Conservation (phyloP, 306 rosid genomes). For the Purshia tridentata region DNA sequence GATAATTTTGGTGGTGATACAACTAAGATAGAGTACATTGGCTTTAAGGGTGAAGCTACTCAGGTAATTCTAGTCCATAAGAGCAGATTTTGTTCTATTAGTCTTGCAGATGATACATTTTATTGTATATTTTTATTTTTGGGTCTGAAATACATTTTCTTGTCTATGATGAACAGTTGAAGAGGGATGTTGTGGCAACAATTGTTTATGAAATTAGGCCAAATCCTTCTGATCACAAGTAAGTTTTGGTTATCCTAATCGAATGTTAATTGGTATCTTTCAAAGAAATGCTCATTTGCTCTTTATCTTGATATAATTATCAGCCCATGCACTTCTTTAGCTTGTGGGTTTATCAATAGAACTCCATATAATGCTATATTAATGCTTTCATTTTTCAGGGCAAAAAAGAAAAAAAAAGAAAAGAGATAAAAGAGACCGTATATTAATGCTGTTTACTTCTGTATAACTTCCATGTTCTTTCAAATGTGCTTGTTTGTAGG, state of each 20-base stretch:
- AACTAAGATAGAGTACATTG: constrained; percentile 81
- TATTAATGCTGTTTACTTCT: no score
- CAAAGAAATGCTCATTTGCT: background rate
- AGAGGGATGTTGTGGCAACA: constrained; percentile 86
- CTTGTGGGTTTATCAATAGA: background rate
- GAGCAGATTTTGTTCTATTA: constrained; percentile 14
- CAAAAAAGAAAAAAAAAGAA: no score
- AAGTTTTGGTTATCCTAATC: constrained; percentile 29
- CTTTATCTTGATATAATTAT: background rate
- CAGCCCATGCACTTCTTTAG: no score
- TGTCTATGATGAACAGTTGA: constrained; percentile 51
- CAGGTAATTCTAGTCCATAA: constrained; percentile 56
- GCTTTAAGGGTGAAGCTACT: constrained; percentile 96
- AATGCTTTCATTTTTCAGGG: no score
- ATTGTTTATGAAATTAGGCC: constrained; percentile 91
- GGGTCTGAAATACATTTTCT: constrained; percentile 7
- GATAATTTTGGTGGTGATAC: constrained; percentile 84
- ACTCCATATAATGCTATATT: background rate
- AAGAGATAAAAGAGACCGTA: no score
- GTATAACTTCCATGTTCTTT: background rate
- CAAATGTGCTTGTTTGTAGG: constrained; percentile 41
- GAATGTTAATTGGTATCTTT: background rate
- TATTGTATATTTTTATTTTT: background rate
- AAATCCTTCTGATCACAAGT: constrained; percentile 99
- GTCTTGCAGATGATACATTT: constrained; percentile 9